phyloP scores from a whole-genome alignment of 2,329 filamentous ascomycete species.

The Epichloe baconii region DNA sequence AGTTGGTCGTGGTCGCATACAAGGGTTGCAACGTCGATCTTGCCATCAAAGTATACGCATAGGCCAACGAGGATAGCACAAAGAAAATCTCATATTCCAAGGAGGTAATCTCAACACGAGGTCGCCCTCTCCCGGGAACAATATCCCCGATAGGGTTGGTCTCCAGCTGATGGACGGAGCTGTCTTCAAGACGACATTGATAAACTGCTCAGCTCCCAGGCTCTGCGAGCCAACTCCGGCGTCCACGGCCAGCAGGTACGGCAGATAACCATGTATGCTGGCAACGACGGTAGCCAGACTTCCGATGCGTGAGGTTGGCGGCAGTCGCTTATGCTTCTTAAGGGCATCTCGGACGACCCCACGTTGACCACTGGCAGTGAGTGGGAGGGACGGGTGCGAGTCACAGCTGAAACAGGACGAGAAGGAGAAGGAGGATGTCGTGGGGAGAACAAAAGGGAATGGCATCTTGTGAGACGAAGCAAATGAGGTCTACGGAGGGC shows the following conservation, averaged over 20 bases:
- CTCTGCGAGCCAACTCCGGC: constrained; percentile 46
- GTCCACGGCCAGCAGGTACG: constrained; percentile 70
- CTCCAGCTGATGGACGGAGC: constrained; percentile 68
- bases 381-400: constrained; percentile 79
- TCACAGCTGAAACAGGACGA: constrained; percentile 62
- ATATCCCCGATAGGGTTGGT: constrained; percentile 55
- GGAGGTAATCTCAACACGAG: constrained; percentile 56
- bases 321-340: constrained; percentile 82
- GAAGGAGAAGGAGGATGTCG: constrained; percentile 77
- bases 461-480: constrained; percentile 48
- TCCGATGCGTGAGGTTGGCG: constrained; percentile 53
- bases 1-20: constrained; percentile 50
- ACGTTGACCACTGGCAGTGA: constrained; percentile 70
- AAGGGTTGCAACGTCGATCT: constrained; percentile 60
- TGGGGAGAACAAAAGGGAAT: constrained; percentile 77
- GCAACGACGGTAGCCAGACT: constrained; percentile 59
- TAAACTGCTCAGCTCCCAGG: constrained; percentile 37
- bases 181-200: constrained; percentile 52
- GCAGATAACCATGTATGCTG: constrained; percentile 64
- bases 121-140: constrained; percentile 49
- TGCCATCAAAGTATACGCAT: constrained; percentile 59
- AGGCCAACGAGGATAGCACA: constrained; percentile 62
- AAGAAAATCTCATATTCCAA: constrained; percentile 79
- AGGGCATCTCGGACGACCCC: constrained; percentile 71
- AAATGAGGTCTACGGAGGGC: background rate